Evolutionary conservation across 371 early-diverging fungal species (phyloP).

Genomic region (Mucor lusitanicus): DNA sequence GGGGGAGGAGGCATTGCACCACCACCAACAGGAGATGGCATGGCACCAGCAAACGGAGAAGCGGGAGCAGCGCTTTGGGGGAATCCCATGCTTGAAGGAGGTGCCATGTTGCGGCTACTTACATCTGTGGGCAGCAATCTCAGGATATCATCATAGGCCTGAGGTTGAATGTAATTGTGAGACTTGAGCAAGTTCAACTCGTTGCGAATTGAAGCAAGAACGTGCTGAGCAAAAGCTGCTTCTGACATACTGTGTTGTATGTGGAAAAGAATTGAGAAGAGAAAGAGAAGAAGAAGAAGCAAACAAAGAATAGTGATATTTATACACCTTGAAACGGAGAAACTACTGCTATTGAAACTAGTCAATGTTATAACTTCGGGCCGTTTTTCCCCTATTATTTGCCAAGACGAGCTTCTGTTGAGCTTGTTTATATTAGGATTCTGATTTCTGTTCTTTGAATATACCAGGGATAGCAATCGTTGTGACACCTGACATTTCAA

Average conservation of each 20-base stretch:
- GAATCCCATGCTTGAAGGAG: neutral
- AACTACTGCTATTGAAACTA: neutral
- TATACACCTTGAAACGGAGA: neutral
- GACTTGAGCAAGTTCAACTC: constrained; percentile 44
- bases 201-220: constrained; percentile 43
- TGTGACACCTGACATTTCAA: neutral
- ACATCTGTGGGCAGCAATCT: constrained; percentile 35
- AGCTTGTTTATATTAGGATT: neutral
- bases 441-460: neutral
- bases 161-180: constrained; percentile 33
- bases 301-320: neutral
- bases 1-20: constrained; percentile 11
- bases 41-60: constrained; percentile 6
- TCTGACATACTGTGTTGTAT: constrained; percentile 21
- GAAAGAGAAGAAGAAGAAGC: neutral
- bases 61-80: neutral
- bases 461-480: neutral
- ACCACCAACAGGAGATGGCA: constrained; percentile 5
- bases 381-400: neutral
- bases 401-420: neutral
- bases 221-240: constrained; percentile 29
- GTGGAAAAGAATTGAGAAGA: neutral
- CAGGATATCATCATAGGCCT: constrained; percentile 39
- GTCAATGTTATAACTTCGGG: neutral
- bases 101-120: constrained; percentile 7